Base-by-base conservation (phyloP, 2,329 filamentous ascomycete genomes). In the Tolypocladium tropicale region DNA sequence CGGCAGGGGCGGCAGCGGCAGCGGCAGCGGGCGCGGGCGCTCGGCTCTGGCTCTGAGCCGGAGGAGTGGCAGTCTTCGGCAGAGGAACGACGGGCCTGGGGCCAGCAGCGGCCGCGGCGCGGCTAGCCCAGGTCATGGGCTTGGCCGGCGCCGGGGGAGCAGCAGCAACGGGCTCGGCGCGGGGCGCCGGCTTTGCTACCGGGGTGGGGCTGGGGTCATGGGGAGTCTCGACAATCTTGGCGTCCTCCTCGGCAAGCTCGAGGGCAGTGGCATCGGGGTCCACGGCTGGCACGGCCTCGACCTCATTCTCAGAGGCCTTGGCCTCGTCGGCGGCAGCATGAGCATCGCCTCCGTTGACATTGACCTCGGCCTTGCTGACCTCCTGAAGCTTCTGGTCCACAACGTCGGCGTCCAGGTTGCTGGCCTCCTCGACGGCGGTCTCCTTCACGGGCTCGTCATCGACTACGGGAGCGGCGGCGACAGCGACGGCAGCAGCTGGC, bases 371-470 rank as follows among this genome's bases (percentile, higher is more conserved):
- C 61, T 76, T 67, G 54, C 68, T 64, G 55, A 76, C 78, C 67
- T 90, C 81, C 73, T 93, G 86, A 25, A 91, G 79, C 78, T 90
- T 90, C 76, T 90, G 78, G 68, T 90, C 86, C 41, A 92, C 81
- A 64, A 80, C 77, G 25, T 74, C 70, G 41, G 75, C 72, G 56
- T 84, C 77, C 51, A 78, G 64, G 41, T 59, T 62, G 33, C 59
- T 60, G 49, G 60, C 39, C 9, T 58, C 33, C 50, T 61, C 77
- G 37, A 74, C 70, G 39, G 74, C 77, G n/a, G n/a, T n/a, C 43
- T 78, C 64, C 53, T 60, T 61, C 33, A 59, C 62, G 34, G 61
- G 39, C 50, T 63, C 66, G 48, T 67, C 64, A 57, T 73, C 69
- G 18, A 64, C 64, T 55, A 61, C 58, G 18, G 62, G 60, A 58